phyloP scores from a whole-genome alignment of 495 filamentous ascomycete genomes.

The Penicillium samsonianum region DNA sequence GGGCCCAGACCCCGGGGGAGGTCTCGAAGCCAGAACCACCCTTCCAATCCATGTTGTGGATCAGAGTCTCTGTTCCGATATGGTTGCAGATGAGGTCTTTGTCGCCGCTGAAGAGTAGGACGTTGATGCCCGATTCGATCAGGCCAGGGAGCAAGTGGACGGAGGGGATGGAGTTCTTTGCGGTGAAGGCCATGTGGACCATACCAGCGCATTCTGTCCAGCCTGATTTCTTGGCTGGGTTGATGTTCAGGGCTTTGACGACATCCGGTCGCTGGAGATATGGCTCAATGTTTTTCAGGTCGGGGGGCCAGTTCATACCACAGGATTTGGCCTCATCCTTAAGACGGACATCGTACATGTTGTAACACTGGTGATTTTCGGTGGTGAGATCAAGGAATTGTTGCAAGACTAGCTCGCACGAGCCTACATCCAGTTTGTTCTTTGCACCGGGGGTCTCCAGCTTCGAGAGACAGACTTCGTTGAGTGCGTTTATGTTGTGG shows the following conservation, averaged over 20 bases:
- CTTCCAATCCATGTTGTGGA: slow-evolving; percentile 90
- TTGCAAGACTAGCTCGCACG: slow-evolving; percentile 75
- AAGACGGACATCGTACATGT: slow-evolving; percentile 94
- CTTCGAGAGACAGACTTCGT: slow-evolving; percentile 62
- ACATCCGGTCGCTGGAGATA: slow-evolving; percentile 88
- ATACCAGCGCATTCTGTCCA: slow-evolving; percentile 88
- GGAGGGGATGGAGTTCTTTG: slow-evolving; percentile 67
- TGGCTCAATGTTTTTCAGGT: slow-evolving; percentile 71
- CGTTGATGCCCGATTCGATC: slow-evolving; percentile 66
- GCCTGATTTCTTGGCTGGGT: slow-evolving; percentile 74
- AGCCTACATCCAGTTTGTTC: slow-evolving; percentile 62
- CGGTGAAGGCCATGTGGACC: slow-evolving; percentile 69
- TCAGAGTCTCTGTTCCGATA: slow-evolving; percentile 87
- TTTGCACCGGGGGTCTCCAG: slow-evolving; percentile 54
- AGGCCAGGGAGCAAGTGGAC: slow-evolving; percentile 75
- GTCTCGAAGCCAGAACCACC: slow-evolving; percentile 88
- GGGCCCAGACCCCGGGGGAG: slow-evolving; percentile 86
- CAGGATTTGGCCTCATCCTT: slow-evolving; percentile 68
- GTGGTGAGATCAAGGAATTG: slow-evolving; percentile 64
- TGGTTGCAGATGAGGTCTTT: slow-evolving; percentile 97
- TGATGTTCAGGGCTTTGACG: slow-evolving; percentile 75
- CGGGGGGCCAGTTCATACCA: slow-evolving; percentile 95
- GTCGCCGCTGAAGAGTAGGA: slow-evolving; percentile 89
- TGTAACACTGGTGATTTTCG: slow-evolving; percentile 64
- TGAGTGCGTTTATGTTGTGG: slow-evolving; percentile 65